Base-by-base conservation (phyloP, 164 flowering plant species). In the Chimonanthus salicifolius region DNA sequence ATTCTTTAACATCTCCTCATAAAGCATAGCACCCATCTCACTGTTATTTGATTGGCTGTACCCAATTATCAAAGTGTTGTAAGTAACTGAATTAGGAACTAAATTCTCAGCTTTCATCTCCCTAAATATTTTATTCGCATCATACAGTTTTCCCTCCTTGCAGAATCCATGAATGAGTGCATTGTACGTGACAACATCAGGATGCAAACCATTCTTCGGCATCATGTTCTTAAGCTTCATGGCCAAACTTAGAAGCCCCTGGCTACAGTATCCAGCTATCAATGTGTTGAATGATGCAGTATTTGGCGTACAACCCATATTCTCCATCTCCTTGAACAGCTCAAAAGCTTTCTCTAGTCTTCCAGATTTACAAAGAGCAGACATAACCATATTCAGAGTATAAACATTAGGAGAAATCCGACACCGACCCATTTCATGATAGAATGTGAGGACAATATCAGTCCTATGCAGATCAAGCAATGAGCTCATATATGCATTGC, bases 401-500 rank as follows among this genome's bases (percentile, higher is more conserved):
- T 87, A 91, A 3, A 82, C 76, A 77, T 94, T 89, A 0, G 94
- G 88, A 2, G 93, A 87, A 58, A 94, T 92, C 77, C 85, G 69
- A 62, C 77, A 75, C 15, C 82, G 80, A 64, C 81, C 67, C 88
- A 94, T 88, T 77, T 89, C 93, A 65, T 76, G 80, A 64, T 92
- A 92, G 74, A 91, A 91, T 4, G 80, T 47, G 77, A 91, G 78
- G 18, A 82, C 90, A 76, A 90, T 84, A 81, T 88, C 97, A 2
- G 70, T 72, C 70, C 95, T 78, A 21, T 82, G 67, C 64, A 83
- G 71, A 68, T 79, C 76, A 75, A 85, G 82, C 86, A 87, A 82
- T 0, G 94, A 81, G 74, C 97, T 89, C 81, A 91, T 54, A 78
- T 75, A 90, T 0, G 90, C 90, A 84, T 94, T 94, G 75, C 97